Percentiles rank a stretch among this genome's conserved stretches.
Evolutionary conservation across 345 rosid genomes (phyloP).

Genomic region (Syzygium oleosum): DNA sequence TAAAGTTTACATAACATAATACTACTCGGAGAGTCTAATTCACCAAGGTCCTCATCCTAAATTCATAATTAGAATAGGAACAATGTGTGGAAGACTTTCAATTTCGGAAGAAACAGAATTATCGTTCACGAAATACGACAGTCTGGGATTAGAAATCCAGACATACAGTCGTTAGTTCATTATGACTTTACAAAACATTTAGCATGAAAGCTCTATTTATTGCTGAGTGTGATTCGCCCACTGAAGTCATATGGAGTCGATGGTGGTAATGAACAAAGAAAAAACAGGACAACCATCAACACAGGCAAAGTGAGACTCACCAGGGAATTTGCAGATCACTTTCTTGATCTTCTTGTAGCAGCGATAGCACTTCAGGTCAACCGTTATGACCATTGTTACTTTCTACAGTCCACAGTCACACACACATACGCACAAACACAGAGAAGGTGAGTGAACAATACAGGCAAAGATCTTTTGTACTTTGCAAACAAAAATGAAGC

Average conservation of each 20-base stretch:
- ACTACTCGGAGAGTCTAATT: neutral
- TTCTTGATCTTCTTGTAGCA: slow-evolving; percentile 31
- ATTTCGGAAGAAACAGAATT: neutral
- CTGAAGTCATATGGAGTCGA: neutral
- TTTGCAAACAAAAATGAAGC: neutral
- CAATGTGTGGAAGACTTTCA: neutral
- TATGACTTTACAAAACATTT: neutral
- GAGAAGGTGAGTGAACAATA: neutral
- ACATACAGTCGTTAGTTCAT: neutral
- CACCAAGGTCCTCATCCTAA: neutral
- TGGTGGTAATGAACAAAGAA: slow-evolving; percentile 3
- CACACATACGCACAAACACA: neutral
- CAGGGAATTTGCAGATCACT: slow-evolving; percentile 23
- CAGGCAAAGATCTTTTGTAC: neutral
- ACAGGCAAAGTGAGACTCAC: slow-evolving; percentile 8
- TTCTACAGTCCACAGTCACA: slow-evolving; percentile 7
- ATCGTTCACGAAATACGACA: neutral
- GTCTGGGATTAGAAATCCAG: neutral
- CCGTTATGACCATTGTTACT: slow-evolving; percentile 18
- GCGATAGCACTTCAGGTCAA: slow-evolving; percentile 25
- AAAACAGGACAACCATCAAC: slow-evolving; percentile 22
- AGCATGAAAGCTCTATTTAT: neutral
- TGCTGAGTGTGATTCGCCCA: rapidly evolving
- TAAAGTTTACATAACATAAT: neutral
- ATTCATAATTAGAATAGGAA: neutral